Evolutionary conservation across 176 grass and related monocot species (phyloP), one percentile per base, ranked within the genome.

Genomic region (Neostapfia colusana): DNA sequence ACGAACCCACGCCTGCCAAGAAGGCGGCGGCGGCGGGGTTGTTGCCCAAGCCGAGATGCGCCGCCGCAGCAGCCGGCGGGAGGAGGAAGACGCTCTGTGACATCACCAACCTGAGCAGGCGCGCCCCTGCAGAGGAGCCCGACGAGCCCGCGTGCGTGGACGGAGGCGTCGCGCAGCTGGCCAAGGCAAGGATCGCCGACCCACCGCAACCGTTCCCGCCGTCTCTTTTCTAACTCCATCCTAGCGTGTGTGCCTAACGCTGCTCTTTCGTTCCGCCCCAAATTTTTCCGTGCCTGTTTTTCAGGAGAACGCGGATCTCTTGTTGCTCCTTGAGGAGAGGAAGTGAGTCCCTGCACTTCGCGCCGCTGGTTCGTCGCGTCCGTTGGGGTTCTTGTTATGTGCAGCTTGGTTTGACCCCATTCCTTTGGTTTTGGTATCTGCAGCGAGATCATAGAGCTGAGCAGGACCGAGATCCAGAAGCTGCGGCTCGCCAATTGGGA

Each of bases 61-160:
- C 49, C 40, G 44, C 59, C 16, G 20, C 49, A 12, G 44, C 45
- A 6, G 48, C 3, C 23, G 21, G 23, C 10, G 55, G 23, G 24
- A 90, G 88, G 84, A 76, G 88, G 70, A 87, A 80, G 57, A 87
- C 79, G 59, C 84, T 87, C 18, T 83, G 75, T 59, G 88, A 87
- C 50, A 90, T 90, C 84, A 90, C 88, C 35, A 90, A 90, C 50
- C 64, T 84, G 39, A 58, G 64, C 27, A 27, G 7, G 5, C 36
- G 64, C 64, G 20, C 12, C 6, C 25, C 67, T 28, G 42, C 6
- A 8, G 38, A 67, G 27, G 34, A 62, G 38, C 21, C 39, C 8
- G 42, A 55, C 6, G 69, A 38, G 11, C 12, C 67, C 53, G 31
- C 20, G 25, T 65, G 63, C 71, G 27, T 7, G 31, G 74, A 63